Evolutionary conservation across 768 basidiomycete genomes (phyloP), one percentile per base, ranked within the genome.

Genomic region (Candolleomyces eurysporus): DNA sequence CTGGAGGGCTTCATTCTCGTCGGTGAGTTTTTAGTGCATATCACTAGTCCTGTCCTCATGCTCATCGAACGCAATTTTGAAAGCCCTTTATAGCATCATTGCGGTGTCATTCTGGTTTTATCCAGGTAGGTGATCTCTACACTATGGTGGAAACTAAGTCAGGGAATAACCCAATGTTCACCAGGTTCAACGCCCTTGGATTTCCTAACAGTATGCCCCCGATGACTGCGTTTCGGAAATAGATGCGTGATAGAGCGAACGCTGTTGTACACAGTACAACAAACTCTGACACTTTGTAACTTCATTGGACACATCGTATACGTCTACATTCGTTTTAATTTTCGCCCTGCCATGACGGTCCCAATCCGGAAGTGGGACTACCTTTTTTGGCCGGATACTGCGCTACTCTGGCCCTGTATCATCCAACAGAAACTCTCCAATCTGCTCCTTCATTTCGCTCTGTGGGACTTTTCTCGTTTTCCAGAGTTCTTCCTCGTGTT

Each of bases 1-100:
- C 79, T 97, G n/a, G 94, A 96, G 73, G 93, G 92, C 22, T 73
- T 87, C 66, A 86, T 92, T 59, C 79, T 93, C n/a, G 84, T 92
- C 60, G 85, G 88, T 72, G 73, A 61, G 81, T 78, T 26, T 52
- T 8, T 31, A 21, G 31, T 54, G 36, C 57, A 5, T 32, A 22
- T 13, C 31, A 42, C 17, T 14, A 22, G n/a, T 39, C 30, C 16
- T 52, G n/a, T 22, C 26, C 57, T 19, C 7, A n/a, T 16, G 43
- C 39, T 21, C 5, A 45, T 22, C 19, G 21, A n/a, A 61, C 9
- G 19, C 58, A 31, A 59, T 30, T 1, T 36, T 6, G 8, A 36
- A 66, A 87, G 87, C 84, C 59, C 76, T 91, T 17, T 91, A 92
- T 65, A 66, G 85, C 32, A 88, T 92, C 54, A 85, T 92, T 32